A percentile compares a stretch with the other conserved stretches of the same genome.
Conservation (phyloP, 2,329 filamentous ascomycete species). For the Myriangium duriaei region DNA sequence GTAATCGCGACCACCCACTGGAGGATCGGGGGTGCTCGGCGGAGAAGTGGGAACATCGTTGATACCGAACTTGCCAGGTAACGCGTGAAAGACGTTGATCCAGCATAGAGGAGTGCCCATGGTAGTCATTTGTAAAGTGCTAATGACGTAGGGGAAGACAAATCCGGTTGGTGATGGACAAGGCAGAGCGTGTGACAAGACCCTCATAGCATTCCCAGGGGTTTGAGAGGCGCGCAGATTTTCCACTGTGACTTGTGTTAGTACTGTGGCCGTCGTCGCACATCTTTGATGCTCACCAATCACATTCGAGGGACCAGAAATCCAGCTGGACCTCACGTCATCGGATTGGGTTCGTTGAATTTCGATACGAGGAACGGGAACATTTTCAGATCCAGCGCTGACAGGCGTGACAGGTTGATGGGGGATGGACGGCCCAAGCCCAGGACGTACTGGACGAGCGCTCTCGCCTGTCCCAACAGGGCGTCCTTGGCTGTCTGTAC, state of each 20-base stretch:
- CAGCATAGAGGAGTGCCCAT: slow-evolving; percentile 41
- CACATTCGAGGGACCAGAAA: background rate
- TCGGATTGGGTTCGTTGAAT: slow-evolving; percentile 4
- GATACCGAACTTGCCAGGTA: slow-evolving; percentile 49
- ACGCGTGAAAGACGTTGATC: slow-evolving; percentile 53
- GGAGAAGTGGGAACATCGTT: slow-evolving; percentile 51
- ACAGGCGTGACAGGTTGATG: background rate
- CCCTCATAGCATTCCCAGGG: slow-evolving; percentile 34
- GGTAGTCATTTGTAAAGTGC: slow-evolving; percentile 41
- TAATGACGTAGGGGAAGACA: slow-evolving; percentile 43
- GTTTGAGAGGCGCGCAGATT: slow-evolving; percentile 22
- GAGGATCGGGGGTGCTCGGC: slow-evolving; percentile 43
- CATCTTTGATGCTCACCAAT: slow-evolving; percentile 9
- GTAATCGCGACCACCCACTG: slow-evolving; percentile 44
- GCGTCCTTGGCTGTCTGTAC: background rate
- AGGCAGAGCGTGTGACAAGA: slow-evolving; percentile 49
- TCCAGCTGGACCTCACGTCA: background rate
- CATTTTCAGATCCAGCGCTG: background rate
- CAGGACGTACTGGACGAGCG: too few relatives aligned
- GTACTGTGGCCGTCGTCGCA: too few relatives aligned
- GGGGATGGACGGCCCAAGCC: background rate
- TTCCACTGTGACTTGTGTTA: slow-evolving; percentile 24
- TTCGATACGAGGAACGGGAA: slow-evolving; percentile 3
- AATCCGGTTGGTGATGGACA: slow-evolving; percentile 39
- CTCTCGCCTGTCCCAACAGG: background rate